These are phyloP conservation scores for Thuja plicata DNA, from an alignment of 83 land plant species.

Conservation along the genomic window DNA sequence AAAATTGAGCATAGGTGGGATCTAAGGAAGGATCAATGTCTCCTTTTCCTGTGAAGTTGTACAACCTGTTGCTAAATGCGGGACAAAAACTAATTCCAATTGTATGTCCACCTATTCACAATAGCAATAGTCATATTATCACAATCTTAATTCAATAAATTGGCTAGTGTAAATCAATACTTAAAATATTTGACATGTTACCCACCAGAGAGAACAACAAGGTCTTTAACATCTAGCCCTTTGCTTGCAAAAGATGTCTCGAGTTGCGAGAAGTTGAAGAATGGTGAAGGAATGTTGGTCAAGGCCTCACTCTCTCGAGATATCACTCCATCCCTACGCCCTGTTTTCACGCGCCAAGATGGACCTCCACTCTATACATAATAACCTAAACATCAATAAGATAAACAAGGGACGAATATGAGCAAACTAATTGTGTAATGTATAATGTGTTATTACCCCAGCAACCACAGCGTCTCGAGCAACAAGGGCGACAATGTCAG, in stretches of 20 bases:
- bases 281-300: background rate
- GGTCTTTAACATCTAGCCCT: no score
- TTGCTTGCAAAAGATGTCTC: background rate
- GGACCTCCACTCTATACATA: background rate
- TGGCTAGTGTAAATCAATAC: background rate
- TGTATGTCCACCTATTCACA: conserved; percentile 55
- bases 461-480: background rate
- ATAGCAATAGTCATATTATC: background rate
- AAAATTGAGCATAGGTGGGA: conserved; percentile 22
- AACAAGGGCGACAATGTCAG: background rate
- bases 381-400: background rate
- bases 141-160: background rate
- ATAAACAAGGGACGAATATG: background rate
- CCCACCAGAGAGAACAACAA: no score
- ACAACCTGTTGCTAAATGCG: conserved; percentile 28
- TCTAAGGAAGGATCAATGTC: conserved; percentile 44
- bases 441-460: background rate
- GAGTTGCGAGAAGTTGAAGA: background rate
- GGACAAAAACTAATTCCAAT: conserved; percentile 47
- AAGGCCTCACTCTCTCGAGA: background rate
- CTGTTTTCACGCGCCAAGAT: background rate
- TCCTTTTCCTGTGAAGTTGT: conserved; percentile 46
- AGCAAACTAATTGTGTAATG: background rate
- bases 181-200: background rate
- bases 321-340: no score